Evolutionary conservation across 805 yeast species (phyloP).

Genomic region (Lachancea waltii): DNA sequence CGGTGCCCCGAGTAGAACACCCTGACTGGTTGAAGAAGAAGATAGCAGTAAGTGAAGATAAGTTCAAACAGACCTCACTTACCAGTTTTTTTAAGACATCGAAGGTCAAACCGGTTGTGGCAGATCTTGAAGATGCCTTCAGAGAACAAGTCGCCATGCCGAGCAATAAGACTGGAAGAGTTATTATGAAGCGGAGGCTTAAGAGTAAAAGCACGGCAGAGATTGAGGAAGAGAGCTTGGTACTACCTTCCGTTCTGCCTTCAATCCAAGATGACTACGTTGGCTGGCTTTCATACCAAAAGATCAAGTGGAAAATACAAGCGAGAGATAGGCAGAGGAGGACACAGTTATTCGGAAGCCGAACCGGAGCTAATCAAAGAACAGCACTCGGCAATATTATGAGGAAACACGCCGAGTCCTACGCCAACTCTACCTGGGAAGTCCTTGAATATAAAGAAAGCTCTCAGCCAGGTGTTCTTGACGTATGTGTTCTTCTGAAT

Average conservation of each 20-base stretch:
- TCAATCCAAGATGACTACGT: conserved; percentile 59
- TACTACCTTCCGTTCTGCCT: conserved; percentile 44
- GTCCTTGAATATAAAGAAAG: conserved; percentile 62
- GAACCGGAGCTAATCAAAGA: conserved; percentile 45
- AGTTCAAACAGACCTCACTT: conserved; percentile 64
- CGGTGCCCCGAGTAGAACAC: conserved; percentile 89
- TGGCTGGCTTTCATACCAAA: conserved; percentile 66
- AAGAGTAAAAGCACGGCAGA: conserved; percentile 28
- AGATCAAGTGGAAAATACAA: conserved; percentile 82
- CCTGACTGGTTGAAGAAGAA: conserved; percentile 85
- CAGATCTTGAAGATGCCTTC: conserved; percentile 75
- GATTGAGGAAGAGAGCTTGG: conserved; percentile 39
- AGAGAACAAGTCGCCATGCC: conserved; percentile 24
- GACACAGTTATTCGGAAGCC: conserved; percentile 69
- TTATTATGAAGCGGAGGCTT: conserved; percentile 31
- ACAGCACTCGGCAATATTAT: conserved; percentile 63
- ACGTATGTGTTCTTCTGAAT: conserved; percentile 62
- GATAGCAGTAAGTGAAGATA: conserved; percentile 55
- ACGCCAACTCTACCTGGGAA: conserved; percentile 80
- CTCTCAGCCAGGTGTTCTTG: conserved; percentile 64
- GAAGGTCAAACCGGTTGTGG: conserved; percentile 39
- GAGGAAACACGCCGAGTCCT: conserved; percentile 69
- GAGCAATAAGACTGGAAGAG: conserved; percentile 32
- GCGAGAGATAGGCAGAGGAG: conserved; percentile 67
- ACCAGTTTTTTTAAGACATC: conserved; percentile 48